These are phyloP conservation scores for Exophiala oligosperma DNA, from an alignment of 2,329 filamentous ascomycete species.

Conservation along the genomic window DNA sequence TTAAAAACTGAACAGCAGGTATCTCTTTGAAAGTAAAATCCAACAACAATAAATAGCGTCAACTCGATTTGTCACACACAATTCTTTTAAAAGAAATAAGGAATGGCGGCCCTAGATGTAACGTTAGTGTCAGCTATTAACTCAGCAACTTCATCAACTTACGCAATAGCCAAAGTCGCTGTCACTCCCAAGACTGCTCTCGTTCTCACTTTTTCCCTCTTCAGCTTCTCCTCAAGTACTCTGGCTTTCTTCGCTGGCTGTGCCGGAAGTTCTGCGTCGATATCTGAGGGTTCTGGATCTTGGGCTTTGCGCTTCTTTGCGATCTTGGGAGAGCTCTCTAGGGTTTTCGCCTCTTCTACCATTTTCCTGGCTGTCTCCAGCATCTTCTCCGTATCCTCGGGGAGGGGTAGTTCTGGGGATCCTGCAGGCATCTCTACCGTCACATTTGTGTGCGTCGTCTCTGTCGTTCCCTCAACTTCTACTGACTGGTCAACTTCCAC, in stretches of 20 bases:
- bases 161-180: conserved; percentile 88
- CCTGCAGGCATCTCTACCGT: conserved; percentile 73
- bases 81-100: conserved; percentile 42
- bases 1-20: background rate
- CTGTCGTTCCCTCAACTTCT: conserved; percentile 65
- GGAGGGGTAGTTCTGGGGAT: conserved; percentile 65
- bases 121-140: conserved; percentile 23
- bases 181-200: conserved; percentile 83
- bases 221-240: conserved; percentile 70
- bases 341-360: conserved; percentile 69
- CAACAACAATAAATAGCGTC: background rate
- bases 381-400: conserved; percentile 79
- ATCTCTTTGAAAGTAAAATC: conserved; percentile 7
- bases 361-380: conserved; percentile 84
- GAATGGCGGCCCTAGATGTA: conserved; percentile 43
- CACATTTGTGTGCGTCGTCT: conserved; percentile 71
- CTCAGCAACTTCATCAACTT: conserved; percentile 47
- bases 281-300: conserved; percentile 44
- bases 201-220: conserved; percentile 82
- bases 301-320: conserved; percentile 70
- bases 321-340: conserved; percentile 38
- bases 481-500: conserved; percentile 71
- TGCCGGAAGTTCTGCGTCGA: conserved; percentile 36
- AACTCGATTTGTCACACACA: background rate
- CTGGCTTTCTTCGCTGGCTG: conserved; percentile 70